phyloP scores from a whole-genome alignment of 176 grass and related monocot genomes.

The Luzula sylvatica region DNA sequence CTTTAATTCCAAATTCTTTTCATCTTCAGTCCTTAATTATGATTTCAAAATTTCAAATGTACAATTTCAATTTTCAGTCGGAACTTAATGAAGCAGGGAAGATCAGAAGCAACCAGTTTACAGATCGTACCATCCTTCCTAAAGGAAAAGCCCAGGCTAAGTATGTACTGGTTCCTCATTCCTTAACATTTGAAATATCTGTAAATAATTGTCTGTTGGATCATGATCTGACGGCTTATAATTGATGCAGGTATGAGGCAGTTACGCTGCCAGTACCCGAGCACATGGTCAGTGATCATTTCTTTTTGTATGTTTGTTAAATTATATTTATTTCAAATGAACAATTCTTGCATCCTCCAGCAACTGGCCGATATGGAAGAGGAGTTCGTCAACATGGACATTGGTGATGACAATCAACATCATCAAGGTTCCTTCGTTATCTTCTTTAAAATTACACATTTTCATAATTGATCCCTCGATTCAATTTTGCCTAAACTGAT shows the following conservation, averaged over 20 bases:
- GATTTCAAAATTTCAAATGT: background rate
- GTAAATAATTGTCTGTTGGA: background rate
- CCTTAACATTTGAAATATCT: background rate
- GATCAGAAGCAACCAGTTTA: conserved; percentile 32
- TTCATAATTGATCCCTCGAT: too few species aligned
- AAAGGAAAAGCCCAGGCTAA: conserved; percentile 81
- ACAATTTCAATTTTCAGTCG: conserved; percentile 24
- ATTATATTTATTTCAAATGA: background rate
- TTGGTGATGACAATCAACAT: conserved; percentile 40
- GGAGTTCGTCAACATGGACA: conserved; percentile 62
- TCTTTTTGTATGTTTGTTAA: background rate
- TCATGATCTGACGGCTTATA: conserved; percentile 20
- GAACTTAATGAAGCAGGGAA: conserved; percentile 64
- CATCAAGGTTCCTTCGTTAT: conserved; percentile 61
- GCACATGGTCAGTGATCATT: conserved; percentile 15
- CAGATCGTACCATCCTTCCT: conserved; percentile 43
- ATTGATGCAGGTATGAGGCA: conserved; percentile 59
- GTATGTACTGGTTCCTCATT: conserved; percentile 24
- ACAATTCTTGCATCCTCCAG: conserved; percentile 27
- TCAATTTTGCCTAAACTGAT: too few species aligned
- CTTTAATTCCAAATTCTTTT: background rate
- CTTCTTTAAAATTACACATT: too few species aligned
- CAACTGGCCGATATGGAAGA: conserved; percentile 80
- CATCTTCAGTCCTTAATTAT: background rate
- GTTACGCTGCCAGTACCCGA: conserved; percentile 56